A percentile compares a stretch with the other conserved stretches of the same genome.
phyloP scores from a whole-genome alignment of 306 rosid genomes.

The Carpinus viminea region DNA sequence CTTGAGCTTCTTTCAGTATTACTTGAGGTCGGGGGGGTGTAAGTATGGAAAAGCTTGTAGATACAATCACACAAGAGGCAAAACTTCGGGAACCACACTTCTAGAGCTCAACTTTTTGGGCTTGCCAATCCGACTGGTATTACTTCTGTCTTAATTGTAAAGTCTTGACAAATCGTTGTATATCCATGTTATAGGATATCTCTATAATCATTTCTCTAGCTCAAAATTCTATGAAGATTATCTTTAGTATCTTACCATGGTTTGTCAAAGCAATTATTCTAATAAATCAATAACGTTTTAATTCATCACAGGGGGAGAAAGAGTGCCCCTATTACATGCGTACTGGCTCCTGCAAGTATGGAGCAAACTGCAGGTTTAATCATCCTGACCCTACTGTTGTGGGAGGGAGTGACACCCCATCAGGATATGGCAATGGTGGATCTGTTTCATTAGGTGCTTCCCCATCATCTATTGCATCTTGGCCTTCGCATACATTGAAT shows the following conservation, averaged over 20 bases:
- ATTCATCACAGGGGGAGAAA: slow-evolving; percentile 68
- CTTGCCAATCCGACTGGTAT: slow-evolving; percentile 88
- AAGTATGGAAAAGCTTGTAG: slow-evolving; percentile 81
- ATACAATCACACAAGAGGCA: slow-evolving; percentile 69
- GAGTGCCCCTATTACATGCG: slow-evolving; percentile 95
- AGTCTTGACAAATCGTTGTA: neutral
- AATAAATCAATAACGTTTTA: slow-evolving; percentile 16
- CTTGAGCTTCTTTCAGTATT: slow-evolving; percentile 63
- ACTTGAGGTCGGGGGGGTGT: slow-evolving; percentile 85
- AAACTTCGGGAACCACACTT: slow-evolving; percentile 32
- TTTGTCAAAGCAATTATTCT: slow-evolving; percentile 22
- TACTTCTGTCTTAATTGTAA: neutral
- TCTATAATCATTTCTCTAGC: neutral
- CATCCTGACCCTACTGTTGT: slow-evolving; percentile 91
- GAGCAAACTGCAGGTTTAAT: slow-evolving; percentile 85
- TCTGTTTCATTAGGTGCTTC: slow-evolving; percentile 53
- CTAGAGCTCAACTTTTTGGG: slow-evolving; percentile 81
- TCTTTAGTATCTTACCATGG: slow-evolving; percentile 22
- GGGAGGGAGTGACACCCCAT: slow-evolving; percentile 54
- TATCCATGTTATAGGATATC: neutral
- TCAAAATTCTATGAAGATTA: neutral
- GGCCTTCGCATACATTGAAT: slow-evolving; percentile 68
- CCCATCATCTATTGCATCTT: slow-evolving; percentile 51
- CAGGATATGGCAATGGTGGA: slow-evolving; percentile 63
- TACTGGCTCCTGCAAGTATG: slow-evolving; percentile 94